Percentiles rank a stretch among this genome's conserved stretches.
Evolutionary conservation across 2,329 filamentous ascomycete species (phyloP).

Genomic region (Peltaster fructicola): DNA sequence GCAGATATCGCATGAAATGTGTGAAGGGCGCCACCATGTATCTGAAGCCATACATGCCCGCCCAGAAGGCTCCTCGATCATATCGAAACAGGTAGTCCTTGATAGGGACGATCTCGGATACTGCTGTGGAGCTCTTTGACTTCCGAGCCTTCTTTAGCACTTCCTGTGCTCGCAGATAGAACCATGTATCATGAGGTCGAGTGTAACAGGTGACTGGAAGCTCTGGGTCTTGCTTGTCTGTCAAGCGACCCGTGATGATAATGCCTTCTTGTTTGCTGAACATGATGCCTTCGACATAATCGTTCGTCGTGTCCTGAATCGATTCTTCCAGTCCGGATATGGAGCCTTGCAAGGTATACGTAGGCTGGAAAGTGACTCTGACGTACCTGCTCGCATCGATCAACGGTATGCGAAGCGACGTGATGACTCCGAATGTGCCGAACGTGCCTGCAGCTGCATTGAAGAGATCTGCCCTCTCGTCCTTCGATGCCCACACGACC

Average conservation of each 20-base stretch:
- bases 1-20: constrained; percentile 39
- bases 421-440: constrained; percentile 50
- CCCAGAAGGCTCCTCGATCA: constrained; percentile 51
- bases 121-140: constrained; percentile 2
- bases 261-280: constrained; percentile 26
- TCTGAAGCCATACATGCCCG: constrained; percentile 41
- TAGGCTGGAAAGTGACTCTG: constrained; percentile 31
- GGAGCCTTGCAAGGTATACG: constrained; percentile 24
- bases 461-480: constrained; percentile 41
- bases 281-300: constrained; percentile 35
- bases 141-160: constrained; percentile 4
- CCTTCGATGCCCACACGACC: constrained; percentile 36
- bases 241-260: constrained; percentile 28
- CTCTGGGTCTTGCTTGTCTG: constrained; percentile 10
- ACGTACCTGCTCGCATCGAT: constrained; percentile 30
- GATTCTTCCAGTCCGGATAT: constrained; percentile 23
- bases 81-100: constrained; percentile 42
- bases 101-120: constrained; percentile 27
- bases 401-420: constrained; percentile 34
- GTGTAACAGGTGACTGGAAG: constrained; percentile 17
- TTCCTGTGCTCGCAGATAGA: constrained; percentile 46
- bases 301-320: constrained; percentile 20
- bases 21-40: constrained; percentile 52
- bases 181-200: constrained; percentile 50
- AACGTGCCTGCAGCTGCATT: constrained; percentile 46